Evolutionary conservation across 225 moss, liverwort and hornwort genomes (phyloP).

Genomic region (Takakia lepidozioides): DNA sequence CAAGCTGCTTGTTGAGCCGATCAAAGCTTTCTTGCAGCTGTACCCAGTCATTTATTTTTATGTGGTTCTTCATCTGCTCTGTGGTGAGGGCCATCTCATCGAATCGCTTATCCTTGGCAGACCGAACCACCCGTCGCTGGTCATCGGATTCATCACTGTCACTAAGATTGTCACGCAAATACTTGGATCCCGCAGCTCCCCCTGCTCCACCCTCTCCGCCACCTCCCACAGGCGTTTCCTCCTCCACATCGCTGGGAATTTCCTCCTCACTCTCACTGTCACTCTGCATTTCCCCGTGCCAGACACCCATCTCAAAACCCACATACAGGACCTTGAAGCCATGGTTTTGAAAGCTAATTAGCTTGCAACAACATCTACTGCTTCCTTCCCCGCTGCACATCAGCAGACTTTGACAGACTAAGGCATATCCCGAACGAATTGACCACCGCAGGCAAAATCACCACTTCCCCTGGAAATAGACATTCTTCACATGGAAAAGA

Average conservation of each 20-base stretch:
- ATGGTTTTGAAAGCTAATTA: too few relatives aligned
- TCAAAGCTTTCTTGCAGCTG: slow-evolving; percentile 95
- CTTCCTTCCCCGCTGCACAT: too few relatives aligned
- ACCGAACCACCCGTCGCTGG: slow-evolving; percentile 71
- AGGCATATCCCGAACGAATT: too few relatives aligned
- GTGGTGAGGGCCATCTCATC: slow-evolving; percentile 87
- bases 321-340: too few relatives aligned
- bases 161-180: slow-evolving; percentile 22
- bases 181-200: slow-evolving; percentile 27
- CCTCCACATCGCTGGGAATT: slow-evolving; percentile 10
- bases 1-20: slow-evolving; percentile 89
- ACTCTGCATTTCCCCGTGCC: slow-evolving; percentile 8
- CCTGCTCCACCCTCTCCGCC: slow-evolving; percentile 10
- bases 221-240: slow-evolving; percentile 13
- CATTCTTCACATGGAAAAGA: too few relatives aligned
- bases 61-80: slow-evolving; percentile 84
- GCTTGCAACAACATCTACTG: too few relatives aligned
- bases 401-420: too few relatives aligned
- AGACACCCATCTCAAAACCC: too few relatives aligned
- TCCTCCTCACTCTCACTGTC: slow-evolving; percentile 32
- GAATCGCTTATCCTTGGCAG: slow-evolving; percentile 86
- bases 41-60: slow-evolving; percentile 98
- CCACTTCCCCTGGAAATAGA: too few relatives aligned
- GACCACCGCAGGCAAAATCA: too few relatives aligned
- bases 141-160: slow-evolving; percentile 87